phyloP scores from a whole-genome alignment of 2,329 filamentous ascomycete species.

The Arthrobotrys musiformis region DNA sequence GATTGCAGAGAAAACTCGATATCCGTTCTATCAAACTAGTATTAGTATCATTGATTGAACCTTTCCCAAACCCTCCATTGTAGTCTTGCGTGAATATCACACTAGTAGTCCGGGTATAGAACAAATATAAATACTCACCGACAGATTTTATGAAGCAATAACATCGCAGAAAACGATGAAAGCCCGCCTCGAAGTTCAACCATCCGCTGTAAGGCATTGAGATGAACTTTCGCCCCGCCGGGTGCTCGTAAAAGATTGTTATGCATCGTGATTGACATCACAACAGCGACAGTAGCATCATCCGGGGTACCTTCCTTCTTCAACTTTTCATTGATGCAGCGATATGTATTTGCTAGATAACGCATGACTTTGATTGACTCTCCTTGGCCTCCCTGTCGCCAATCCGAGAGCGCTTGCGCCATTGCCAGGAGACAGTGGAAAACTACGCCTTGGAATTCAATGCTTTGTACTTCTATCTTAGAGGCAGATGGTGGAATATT shows the following conservation, averaged over 20 bases:
- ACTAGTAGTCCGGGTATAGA: too few species aligned
- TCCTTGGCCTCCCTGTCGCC: background rate
- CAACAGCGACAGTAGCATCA: conserved; percentile 35
- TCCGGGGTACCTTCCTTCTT: conserved; percentile 3
- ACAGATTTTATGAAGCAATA: conserved; percentile 48
- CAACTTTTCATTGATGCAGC: conserved; percentile 39
- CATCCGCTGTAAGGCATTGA: conserved; percentile 36
- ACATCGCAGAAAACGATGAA: background rate
- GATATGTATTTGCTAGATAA: conserved; percentile 38
- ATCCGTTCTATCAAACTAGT: conserved; percentile 22
- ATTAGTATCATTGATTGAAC: too few species aligned
- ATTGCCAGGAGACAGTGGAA: conserved; percentile 45
- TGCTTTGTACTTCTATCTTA: background rate
- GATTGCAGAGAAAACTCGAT: conserved; percentile 39
- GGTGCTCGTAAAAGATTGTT: conserved; percentile 42
- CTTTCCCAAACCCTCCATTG: too few species aligned
- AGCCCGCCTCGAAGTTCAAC: conserved; percentile 34
- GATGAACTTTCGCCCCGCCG: conserved; percentile 24
- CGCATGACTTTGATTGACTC: conserved; percentile 26
- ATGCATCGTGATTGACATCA: conserved; percentile 52
- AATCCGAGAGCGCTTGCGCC: conserved; percentile 31
- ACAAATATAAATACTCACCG: too few species aligned
- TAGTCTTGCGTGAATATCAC: too few species aligned
- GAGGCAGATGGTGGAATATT: background rate
- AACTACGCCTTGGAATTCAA: conserved; percentile 1